phyloP scores from a whole-genome alignment of 106 monocot genomes.

The Apostasia ramifera region DNA sequence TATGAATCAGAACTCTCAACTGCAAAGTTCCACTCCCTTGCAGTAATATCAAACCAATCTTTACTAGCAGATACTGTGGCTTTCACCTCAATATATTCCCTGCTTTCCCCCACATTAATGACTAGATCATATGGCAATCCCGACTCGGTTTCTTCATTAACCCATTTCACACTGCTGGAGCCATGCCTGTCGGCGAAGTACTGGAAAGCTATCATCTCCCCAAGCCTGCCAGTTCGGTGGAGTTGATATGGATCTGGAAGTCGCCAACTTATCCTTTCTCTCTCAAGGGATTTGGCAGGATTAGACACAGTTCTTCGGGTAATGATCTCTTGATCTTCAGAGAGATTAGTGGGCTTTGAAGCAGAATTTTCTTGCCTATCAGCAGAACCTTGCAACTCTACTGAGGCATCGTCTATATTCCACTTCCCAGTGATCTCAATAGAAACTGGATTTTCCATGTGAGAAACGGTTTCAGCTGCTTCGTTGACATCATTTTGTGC shows the following conservation, averaged over 20 bases:
- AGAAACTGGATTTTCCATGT: conserved; percentile 19
- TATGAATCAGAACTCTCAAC: conserved; percentile 62
- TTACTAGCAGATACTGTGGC: conserved; percentile 64
- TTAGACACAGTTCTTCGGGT: neutral
- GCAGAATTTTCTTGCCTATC: neutral
- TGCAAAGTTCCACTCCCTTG: conserved; percentile 86
- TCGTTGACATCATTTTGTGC: neutral
- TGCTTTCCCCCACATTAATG: conserved; percentile 28
- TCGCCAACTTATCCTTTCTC: conserved; percentile 10
- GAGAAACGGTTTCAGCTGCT: neutral
- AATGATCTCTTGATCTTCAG: neutral
- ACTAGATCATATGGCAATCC: conserved; percentile 88
- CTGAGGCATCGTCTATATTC: conserved; percentile 26
- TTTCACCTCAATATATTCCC: conserved; percentile 89
- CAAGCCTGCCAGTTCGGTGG: conserved; percentile 51
- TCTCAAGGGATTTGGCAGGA: conserved; percentile 11
- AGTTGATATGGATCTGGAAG: conserved; percentile 20
- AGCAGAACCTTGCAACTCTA: conserved; percentile 12
- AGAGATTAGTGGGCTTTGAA: neutral
- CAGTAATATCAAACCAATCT: conserved; percentile 70
- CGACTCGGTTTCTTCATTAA: conserved; percentile 73
- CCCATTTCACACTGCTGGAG: conserved; percentile 58
- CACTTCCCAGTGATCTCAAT: conserved; percentile 38
- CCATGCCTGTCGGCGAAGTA: conserved; percentile 58
- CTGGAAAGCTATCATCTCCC: conserved; percentile 61